Conservation (phyloP, 2,329 filamentous ascomycete genomes). For the Verticillium isaacii region DNA sequence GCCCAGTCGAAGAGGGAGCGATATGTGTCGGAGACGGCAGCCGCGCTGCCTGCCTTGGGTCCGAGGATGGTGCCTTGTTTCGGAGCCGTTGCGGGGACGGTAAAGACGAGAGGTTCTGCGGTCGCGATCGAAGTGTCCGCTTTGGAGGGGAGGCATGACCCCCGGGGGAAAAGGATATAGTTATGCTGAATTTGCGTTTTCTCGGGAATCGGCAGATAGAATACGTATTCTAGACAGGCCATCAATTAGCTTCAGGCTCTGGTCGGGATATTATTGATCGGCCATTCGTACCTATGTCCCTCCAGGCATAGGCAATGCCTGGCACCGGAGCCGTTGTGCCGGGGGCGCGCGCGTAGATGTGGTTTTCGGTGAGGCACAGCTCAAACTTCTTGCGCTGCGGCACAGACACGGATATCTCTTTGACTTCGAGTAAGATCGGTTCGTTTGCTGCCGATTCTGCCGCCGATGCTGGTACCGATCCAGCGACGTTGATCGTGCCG, state of each 20-base stretch:
- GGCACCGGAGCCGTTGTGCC: constrained; percentile 46
- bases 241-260: not conserved
- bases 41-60: constrained; percentile 41
- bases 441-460: constrained; percentile 36
- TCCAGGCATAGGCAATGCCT: constrained; percentile 55
- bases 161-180: constrained; percentile 57
- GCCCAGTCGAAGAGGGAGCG: constrained; percentile 58
- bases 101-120: constrained; percentile 59
- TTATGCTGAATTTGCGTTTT: constrained; percentile 63
- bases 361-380: constrained; percentile 55
- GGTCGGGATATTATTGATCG: not conserved
- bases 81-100: constrained; percentile 53
- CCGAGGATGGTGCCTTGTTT: constrained; percentile 56
- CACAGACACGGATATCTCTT: constrained; percentile 63
- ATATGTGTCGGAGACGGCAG: constrained; percentile 54
- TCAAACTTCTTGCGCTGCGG: constrained; percentile 66
- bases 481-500: constrained; percentile 3
- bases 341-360: constrained; percentile 52
- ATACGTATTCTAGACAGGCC: constrained; percentile 46
- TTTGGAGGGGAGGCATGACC: constrained; percentile 47
- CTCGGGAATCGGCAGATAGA: constrained; percentile 61
- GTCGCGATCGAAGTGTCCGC: constrained; percentile 25
- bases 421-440: constrained; percentile 52
- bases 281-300: constrained; percentile 51
- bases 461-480: constrained; percentile 8